These are phyloP conservation scores for Quercus gilva DNA, from an alignment of 306 rosid species.

Conservation along the genomic window DNA sequence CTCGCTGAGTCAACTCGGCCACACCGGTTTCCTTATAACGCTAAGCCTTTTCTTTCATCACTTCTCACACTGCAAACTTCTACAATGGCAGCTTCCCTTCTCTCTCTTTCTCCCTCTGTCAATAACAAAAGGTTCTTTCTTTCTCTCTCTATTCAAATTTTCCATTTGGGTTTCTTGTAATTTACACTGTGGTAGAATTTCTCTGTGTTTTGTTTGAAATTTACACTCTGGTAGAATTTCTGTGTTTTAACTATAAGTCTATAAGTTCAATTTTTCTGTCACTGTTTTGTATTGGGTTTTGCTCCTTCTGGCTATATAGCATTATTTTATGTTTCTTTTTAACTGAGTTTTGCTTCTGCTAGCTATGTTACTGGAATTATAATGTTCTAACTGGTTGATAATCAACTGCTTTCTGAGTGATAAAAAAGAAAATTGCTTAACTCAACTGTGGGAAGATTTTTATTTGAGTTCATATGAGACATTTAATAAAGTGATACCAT, in stretches of 20 bases:
- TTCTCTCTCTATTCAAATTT: background rate
- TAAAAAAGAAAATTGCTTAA: background rate
- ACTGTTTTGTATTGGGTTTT: background rate
- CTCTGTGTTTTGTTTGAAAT: background rate
- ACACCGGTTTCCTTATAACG: background rate
- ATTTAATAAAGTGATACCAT: background rate
- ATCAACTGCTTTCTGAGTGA: background rate
- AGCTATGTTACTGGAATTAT: background rate
- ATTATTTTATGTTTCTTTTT: background rate
- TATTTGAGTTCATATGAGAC: background rate
- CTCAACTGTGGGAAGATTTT: background rate
- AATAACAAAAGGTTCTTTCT: conserved; percentile 32
- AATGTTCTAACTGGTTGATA: background rate
- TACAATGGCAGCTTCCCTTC: conserved; percentile 42
- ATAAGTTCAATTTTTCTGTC: background rate
- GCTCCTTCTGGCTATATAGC: background rate
- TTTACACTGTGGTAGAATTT: background rate
- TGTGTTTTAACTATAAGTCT: background rate
- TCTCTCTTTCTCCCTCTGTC: conserved; percentile 28
- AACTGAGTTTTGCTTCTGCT: background rate
- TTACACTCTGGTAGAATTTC: background rate
- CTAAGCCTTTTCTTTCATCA: background rate
- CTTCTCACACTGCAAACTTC: background rate
- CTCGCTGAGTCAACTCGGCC: too few species aligned
- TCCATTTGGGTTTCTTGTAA: background rate